Base-by-base conservation (phyloP, 768 basidiomycete genomes). In the Cytidiella melzeri region DNA sequence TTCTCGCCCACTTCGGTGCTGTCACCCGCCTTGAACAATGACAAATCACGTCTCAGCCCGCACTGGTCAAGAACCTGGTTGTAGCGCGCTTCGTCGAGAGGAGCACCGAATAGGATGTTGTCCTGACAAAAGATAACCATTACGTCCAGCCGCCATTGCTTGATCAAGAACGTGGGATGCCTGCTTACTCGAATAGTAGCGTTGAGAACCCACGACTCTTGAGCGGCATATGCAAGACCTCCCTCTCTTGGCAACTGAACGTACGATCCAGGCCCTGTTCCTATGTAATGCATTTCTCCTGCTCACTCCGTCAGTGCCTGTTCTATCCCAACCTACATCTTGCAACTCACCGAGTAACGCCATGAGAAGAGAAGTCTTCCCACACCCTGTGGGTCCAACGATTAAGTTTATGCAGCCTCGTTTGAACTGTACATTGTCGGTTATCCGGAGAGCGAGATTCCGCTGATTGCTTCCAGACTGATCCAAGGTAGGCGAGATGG, bases 321-420 rank as follows among this genome's bases (percentile, higher is more conserved):
- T n/a, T n/a, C n/a, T n/a, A n/a, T n/a, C n/a, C n/a, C n/a, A n/a
- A n/a, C n/a, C n/a, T n/a, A n/a, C n/a, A n/a, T n/a, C 23, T n/a
- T 23, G 6, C 18, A 5, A 43, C 64, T 42, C 23, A 71, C 67
- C 73, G 10, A 82, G 69, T 36, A 83, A 63, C 1, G 83, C 82
- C 80, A 84, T 82, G 19, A 83, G 67, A 27, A 83, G 59, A 0
- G 79, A 81, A 0, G 83, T 83, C 64, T 84, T 85, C 5, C 82
- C 83, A 3, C 67, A 65, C 2, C 72, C 72, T 41, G 81, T 82
- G 7, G 79, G 75, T 0, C 83, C 81, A 34, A 83, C 65, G 9
- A 84, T 73, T 43, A 82, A 65, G 53, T 84, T 84, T 45, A 81
- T 71, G 50, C 66, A 56, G 13, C 74, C 74, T 9, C 62, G 70